These are phyloP conservation scores for Decorospora gaudefroyi DNA, from an alignment of 2,329 filamentous ascomycete genomes.

Conservation along the genomic window DNA sequence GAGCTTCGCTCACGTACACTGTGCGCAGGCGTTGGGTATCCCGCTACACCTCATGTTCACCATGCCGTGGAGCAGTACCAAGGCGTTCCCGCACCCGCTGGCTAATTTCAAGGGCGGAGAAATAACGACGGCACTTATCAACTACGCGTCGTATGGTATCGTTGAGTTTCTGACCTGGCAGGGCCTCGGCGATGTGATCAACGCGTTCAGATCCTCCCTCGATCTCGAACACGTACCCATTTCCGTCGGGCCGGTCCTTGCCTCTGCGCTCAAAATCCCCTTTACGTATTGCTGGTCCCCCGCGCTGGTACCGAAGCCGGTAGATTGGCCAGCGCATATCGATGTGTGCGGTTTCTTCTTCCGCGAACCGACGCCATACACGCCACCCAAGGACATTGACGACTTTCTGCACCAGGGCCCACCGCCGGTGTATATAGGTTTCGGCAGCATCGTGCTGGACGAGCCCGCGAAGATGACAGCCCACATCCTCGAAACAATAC, in stretches of 20 bases:
- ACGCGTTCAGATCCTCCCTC: conserved; percentile 48
- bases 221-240: conserved; percentile 47
- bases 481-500: conserved; percentile 55
- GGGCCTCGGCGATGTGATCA: conserved; percentile 55
- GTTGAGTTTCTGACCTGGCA: conserved; percentile 58
- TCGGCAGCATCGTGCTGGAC: conserved; percentile 62
- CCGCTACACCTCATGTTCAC: conserved; percentile 76
- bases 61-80: conserved; percentile 57
- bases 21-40: conserved; percentile 71
- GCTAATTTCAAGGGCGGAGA: conserved; percentile 57
- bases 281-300: conserved; percentile 56
- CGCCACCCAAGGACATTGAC: conserved; percentile 47
- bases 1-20: conserved; percentile 74
- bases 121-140: conserved; percentile 44
- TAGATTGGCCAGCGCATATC: conserved; percentile 19
- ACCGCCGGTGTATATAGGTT: conserved; percentile 60
- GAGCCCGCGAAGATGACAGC: conserved; percentile 53
- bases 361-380: conserved; percentile 45
- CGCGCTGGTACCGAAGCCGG: conserved; percentile 31
- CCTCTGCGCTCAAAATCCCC: conserved; percentile 47
- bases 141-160: conserved; percentile 54
- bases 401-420: conserved; percentile 56
- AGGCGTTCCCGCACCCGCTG: conserved; percentile 56
- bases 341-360: conserved; percentile 56
- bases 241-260: conserved; percentile 42